phyloP scores from a whole-genome alignment of 345 rosid species.

The Heritiera littoralis region DNA sequence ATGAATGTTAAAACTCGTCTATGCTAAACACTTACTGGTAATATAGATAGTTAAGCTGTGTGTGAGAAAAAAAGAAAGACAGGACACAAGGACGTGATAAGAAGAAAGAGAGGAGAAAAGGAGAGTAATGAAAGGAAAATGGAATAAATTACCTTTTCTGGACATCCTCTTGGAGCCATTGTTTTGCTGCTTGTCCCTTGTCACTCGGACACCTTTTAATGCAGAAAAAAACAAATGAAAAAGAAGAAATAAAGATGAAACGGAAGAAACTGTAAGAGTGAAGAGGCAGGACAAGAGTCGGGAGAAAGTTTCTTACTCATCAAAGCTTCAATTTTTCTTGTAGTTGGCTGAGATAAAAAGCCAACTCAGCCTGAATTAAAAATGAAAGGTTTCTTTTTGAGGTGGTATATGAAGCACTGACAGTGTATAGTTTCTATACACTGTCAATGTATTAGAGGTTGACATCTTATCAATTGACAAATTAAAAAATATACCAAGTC shows the following conservation, averaged over 20 bases:
- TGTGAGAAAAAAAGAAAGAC: background rate
- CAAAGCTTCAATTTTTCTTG: background rate
- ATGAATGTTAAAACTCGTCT: background rate
- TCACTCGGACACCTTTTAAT: background rate
- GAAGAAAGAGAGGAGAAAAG: background rate
- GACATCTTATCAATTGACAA: no score
- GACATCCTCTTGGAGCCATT: constrained; percentile 31
- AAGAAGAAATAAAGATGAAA: background rate
- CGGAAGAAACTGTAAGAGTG: background rate
- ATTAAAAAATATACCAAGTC: no score
- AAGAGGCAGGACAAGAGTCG: no score
- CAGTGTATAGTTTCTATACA: no score
- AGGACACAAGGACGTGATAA: background rate
- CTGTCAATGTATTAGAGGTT: no score
- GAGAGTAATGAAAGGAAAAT: background rate
- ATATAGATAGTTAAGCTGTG: background rate
- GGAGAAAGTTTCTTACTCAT: no score
- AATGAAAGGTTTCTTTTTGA: no score
- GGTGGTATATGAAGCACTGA: no score
- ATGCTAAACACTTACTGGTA: background rate
- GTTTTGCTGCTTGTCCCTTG: background rate
- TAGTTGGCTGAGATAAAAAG: no score
- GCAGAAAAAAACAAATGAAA: background rate
- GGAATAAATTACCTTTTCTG: constrained; percentile 23
- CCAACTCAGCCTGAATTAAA: no score